phyloP scores from a whole-genome alignment of 2,329 filamentous ascomycete genomes.

The Arthrobotrys conoides region DNA sequence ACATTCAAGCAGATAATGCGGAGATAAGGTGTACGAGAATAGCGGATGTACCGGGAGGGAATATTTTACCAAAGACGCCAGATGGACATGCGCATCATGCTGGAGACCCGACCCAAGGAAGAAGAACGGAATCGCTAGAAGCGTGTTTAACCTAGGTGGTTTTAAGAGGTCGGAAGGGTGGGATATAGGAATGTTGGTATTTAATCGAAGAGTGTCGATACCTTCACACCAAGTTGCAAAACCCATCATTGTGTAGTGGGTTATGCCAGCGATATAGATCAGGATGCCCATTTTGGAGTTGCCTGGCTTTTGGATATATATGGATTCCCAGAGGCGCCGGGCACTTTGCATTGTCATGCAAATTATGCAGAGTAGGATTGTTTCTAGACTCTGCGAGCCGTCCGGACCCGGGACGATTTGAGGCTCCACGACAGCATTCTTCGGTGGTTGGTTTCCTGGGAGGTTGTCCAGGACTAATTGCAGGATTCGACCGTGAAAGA shows the following conservation, averaged over 20 bases:
- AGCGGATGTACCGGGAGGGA: conserved; percentile 80
- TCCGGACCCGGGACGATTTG: conserved; percentile 63
- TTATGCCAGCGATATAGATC: conserved; percentile 83
- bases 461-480: conserved; percentile 68
- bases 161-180: conserved; percentile 65
- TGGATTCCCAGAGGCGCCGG: conserved; percentile 82
- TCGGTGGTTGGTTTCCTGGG: conserved; percentile 61
- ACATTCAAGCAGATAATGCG: conserved; percentile 93
- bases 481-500: conserved; percentile 72
- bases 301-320: conserved; percentile 75
- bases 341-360: conserved; percentile 82
- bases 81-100: conserved; percentile 79
- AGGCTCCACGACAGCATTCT: conserved; percentile 20
- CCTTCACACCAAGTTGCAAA: conserved; percentile 89
- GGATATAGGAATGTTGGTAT: conserved; percentile 64
- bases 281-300: conserved; percentile 84
- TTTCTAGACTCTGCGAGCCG: conserved; percentile 62
- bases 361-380: conserved; percentile 76
- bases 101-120: conserved; percentile 80
- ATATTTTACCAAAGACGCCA: conserved; percentile 83
- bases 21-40: conserved; percentile 82
- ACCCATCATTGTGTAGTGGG: conserved; percentile 81
- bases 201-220: conserved; percentile 67
- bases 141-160: conserved; percentile 70
- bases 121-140: conserved; percentile 76